phyloP scores from a whole-genome alignment of 208 protist genomes.

The Polymyxa betae region DNA sequence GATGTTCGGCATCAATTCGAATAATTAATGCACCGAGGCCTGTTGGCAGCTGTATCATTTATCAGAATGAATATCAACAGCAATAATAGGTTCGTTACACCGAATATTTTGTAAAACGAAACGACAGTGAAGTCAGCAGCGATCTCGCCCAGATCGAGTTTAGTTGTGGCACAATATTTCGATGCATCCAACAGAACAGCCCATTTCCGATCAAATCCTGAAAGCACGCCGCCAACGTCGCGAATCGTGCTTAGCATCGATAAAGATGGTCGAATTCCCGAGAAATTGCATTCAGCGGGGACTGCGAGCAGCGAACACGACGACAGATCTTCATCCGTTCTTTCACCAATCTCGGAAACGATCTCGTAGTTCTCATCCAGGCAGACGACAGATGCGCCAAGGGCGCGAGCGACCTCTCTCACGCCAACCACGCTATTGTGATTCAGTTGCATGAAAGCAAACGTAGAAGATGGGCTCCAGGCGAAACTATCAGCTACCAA shows the following conservation, averaged over 20 bases:
- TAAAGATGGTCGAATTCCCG: background rate
- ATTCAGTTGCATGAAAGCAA: slow-evolving; percentile 49
- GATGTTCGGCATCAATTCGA: background rate
- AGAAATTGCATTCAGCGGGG: slow-evolving; percentile 59
- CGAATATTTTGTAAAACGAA: slow-evolving; percentile 61
- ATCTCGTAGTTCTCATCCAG: background rate
- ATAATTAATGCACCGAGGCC: slow-evolving; percentile 53
- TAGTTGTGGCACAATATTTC: slow-evolving; percentile 54
- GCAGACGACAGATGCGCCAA: background rate
- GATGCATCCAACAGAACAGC: slow-evolving; percentile 43
- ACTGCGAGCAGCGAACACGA: slow-evolving; percentile 41
- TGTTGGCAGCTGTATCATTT: slow-evolving; percentile 30
- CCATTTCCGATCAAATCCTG: background rate
- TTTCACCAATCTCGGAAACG: background rate
- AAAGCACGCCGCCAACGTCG: background rate
- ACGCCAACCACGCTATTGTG: slow-evolving; percentile 57
- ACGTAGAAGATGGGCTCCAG: slow-evolving; percentile 14
- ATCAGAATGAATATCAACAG: too few relatives aligned
- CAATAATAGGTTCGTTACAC: too few relatives aligned
- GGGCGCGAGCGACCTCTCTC: background rate
- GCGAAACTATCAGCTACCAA: slow-evolving; percentile 52
- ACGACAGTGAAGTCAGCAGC: slow-evolving; percentile 14
- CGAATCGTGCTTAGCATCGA: background rate
- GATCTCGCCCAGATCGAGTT: slow-evolving; percentile 11
- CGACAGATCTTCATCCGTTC: background rate